Base-by-base conservation (phyloP, 2,329 filamentous ascomycete genomes). In the Penicillium nordicum region DNA sequence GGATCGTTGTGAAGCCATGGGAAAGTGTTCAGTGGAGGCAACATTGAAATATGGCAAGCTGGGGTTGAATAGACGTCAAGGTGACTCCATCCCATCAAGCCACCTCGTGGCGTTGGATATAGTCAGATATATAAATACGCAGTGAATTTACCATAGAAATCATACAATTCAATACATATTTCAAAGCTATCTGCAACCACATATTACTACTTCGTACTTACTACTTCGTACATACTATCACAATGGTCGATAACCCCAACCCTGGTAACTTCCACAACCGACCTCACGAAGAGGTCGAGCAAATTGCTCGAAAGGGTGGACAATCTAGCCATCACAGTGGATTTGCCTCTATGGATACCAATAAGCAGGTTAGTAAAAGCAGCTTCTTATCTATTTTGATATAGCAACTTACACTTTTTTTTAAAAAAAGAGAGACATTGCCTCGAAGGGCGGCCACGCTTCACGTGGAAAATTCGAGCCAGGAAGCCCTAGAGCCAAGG, bases 381-480 rank as follows among this genome's bases (percentile, higher is more conserved):
- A 43, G 16, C 3, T 4, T 23, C n/a, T 10, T 5, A 34, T 18
- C n/a, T 3, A 10, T 43, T 18, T 5, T 3, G 9, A 29, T n/a
- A n/a, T 11, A 43, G 5, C 8, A 11, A 43, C 41, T 42, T 14
- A 42, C 9, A 9, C 16, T 25, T n/a, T 25, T 5, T 25, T n/a
- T 25, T 5, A 18, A 0, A 5, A 18, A 0, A 27, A 43, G 41
- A 43, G 41, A 8, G 55, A 84, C 1, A 83, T 84, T 57, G 82
- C 82, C 1, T 84, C 82, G 11, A 73, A 76, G 67, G 82, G 82
- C 10, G 82, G 81, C 5, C 72, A 83, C 50, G 78, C 79, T 0
- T 83, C 81, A 0, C 74, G 75, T 36, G 81, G 82, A 5, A 81
- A 77, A 3, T 85, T 85, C 52, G 78, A 84, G 63, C 76, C 76